These are phyloP conservation scores for Phaeosphaeriaceae sp. DNA, from an alignment of 2,329 filamentous ascomycete species.

Conservation along the genomic window DNA sequence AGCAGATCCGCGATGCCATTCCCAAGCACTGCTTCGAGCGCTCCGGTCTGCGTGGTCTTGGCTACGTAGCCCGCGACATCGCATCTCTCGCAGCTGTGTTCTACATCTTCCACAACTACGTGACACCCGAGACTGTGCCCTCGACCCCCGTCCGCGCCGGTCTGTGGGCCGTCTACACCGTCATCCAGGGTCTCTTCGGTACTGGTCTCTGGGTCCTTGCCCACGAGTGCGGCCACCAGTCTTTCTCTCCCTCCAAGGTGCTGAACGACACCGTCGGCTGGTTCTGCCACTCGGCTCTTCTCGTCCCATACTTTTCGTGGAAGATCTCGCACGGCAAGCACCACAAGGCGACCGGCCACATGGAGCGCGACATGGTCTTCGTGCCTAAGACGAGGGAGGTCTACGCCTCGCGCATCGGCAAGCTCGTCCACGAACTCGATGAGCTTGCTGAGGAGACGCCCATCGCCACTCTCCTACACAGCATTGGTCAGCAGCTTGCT, in stretches of 20 bases:
- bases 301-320: conserved; percentile 99
- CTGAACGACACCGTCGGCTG: conserved; percentile 93
- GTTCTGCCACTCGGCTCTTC: conserved; percentile 84
- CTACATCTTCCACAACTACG: conserved; percentile 85
- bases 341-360: conserved; percentile 97
- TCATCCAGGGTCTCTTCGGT: conserved; percentile 89
- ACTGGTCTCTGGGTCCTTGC: conserved; percentile 96
- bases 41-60: conserved; percentile 75
- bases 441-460: conserved; percentile 97
- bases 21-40: conserved; percentile 97
- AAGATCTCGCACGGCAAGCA: conserved; percentile 99
- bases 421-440: conserved; percentile 77
- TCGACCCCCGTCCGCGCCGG: conserved; percentile 69
- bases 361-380: conserved; percentile 99
- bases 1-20: conserved; percentile 95
- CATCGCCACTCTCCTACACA: conserved; percentile 75
- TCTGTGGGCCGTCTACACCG: conserved; percentile 72
- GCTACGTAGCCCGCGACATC: conserved; percentile 86
- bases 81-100: conserved; percentile 77
- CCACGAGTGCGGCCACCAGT: conserved; percentile 96
- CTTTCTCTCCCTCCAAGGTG: conserved; percentile 90
- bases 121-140: conserved; percentile 84
- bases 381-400: conserved; percentile 88
- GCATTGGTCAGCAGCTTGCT: conserved; percentile 84
- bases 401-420: conserved; percentile 78